phyloP scores from a whole-genome alignment of 768 basidiomycete genomes.

The Boletus tylopilopsis region DNA sequence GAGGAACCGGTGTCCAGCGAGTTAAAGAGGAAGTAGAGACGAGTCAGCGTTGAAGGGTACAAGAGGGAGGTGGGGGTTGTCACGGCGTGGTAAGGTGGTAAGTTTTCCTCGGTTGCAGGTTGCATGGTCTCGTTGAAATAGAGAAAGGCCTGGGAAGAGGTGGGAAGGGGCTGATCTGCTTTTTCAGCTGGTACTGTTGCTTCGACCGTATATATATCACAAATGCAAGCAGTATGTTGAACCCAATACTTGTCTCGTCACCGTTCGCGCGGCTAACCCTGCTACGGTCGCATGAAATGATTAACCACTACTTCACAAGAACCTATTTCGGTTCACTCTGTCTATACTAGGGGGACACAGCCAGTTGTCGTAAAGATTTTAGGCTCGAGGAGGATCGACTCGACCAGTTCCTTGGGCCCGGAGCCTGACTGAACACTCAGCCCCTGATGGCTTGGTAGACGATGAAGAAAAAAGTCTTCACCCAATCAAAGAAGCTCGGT shows the following conservation, averaged over 20 bases:
- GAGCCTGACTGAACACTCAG: too few relatives aligned
- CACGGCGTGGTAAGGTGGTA: constrained; percentile 9
- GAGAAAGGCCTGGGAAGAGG: constrained; percentile 11
- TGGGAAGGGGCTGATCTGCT: constrained; percentile 16
- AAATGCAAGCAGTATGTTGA: constrained; percentile 29
- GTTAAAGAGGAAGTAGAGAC: constrained; percentile 21
- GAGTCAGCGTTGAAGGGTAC: neutral
- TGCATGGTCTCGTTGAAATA: constrained; percentile 12
- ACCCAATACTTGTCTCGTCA: constrained; percentile 6
- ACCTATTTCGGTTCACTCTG: constrained; percentile 5
- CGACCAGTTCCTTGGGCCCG: too few relatives aligned
- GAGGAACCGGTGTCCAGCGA: constrained; percentile 42
- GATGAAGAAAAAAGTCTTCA: too few relatives aligned
- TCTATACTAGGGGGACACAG: too few relatives aligned
- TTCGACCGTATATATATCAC: constrained; percentile 29
- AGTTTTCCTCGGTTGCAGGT: constrained; percentile 14
- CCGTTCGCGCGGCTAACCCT: neutral
- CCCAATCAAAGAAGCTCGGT: too few relatives aligned
- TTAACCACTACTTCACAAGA: too few relatives aligned
- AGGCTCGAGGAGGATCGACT: too few relatives aligned
- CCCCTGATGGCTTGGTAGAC: too few relatives aligned
- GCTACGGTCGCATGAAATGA: neutral
- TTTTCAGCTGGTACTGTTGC: constrained; percentile 20
- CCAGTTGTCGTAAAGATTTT: too few relatives aligned
- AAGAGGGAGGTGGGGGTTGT: constrained; percentile 1